phyloP scores from a whole-genome alignment of 2,329 filamentous ascomycete species.

The Huntiella abstrusa region DNA sequence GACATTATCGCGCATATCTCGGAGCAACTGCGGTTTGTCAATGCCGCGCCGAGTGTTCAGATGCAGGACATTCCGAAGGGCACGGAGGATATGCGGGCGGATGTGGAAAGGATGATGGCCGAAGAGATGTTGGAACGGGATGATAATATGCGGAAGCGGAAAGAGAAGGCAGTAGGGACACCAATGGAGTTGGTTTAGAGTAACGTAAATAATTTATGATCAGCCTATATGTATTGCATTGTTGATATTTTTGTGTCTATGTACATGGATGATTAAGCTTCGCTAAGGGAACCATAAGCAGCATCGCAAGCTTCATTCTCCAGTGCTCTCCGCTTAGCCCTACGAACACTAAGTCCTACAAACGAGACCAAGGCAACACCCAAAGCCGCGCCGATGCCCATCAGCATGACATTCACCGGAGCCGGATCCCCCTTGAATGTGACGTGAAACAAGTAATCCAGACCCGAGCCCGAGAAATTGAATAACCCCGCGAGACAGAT shows the following conservation, averaged over 20 bases:
- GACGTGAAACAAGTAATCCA: slow-evolving; percentile 62
- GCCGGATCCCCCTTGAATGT: slow-evolving; percentile 54
- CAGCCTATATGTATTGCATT: not conserved
- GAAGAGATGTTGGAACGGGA: slow-evolving; percentile 44
- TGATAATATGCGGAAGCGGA: slow-evolving; percentile 30
- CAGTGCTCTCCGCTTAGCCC: slow-evolving; percentile 17
- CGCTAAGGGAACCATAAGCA: slow-evolving; percentile 6
- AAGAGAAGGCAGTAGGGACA: slow-evolving; percentile 38
- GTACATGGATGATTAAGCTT: not conserved
- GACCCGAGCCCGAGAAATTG: slow-evolving; percentile 65
- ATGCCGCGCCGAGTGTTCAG: slow-evolving; percentile 72
- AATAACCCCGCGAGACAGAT: slow-evolving; percentile 71
- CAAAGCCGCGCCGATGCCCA: slow-evolving; percentile 41
- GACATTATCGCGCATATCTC: slow-evolving; percentile 60
- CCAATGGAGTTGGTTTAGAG: slow-evolving; percentile 29
- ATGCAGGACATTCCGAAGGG: slow-evolving; percentile 65
- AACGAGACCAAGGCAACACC: slow-evolving; percentile 48
- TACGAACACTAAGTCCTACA: slow-evolving; percentile 30
- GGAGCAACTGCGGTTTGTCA: slow-evolving; percentile 73
- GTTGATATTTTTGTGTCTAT: not conserved
- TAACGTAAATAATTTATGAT: not conserved
- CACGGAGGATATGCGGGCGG: slow-evolving; percentile 45
- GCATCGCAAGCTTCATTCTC: slow-evolving; percentile 11
- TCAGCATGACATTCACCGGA: slow-evolving; percentile 55
- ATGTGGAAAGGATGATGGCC: slow-evolving; percentile 48